Percentiles rank a stretch among this genome's conserved stretches.
Conservation (phyloP, 495 filamentous ascomycete species). For the Penicillium salamii region DNA sequence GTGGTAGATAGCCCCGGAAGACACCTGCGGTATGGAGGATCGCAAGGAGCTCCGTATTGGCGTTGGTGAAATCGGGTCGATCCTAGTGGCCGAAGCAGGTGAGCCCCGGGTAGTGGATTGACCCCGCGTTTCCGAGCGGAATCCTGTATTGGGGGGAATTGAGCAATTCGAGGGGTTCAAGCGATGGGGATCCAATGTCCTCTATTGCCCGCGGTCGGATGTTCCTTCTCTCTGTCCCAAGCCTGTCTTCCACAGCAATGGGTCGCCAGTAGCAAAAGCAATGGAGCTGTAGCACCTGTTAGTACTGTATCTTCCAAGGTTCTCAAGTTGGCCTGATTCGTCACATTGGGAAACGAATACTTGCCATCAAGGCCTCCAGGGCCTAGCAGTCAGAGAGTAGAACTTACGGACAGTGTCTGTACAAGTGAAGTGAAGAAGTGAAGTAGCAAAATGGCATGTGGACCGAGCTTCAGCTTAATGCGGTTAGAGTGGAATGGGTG, state of each 20-base stretch:
- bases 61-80: not conserved
- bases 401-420: too few species aligned
- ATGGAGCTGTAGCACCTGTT: constrained; percentile 13
- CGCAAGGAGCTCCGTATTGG: not conserved
- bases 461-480: constrained; percentile 26
- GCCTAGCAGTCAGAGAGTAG: too few species aligned
- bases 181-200: too few species aligned
- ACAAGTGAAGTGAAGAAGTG: constrained; percentile 6
- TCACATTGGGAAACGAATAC: too few species aligned
- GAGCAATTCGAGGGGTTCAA: not conserved
- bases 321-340: too few species aligned
- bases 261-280: constrained; percentile 1
- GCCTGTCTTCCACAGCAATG: constrained; percentile 4
- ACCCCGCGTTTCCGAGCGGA: constrained; percentile 8
- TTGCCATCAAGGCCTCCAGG: too few species aligned
- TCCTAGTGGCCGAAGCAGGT: not conserved
- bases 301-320: too few species aligned
- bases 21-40: not conserved
- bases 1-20: not conserved
- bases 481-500: constrained; percentile 27
- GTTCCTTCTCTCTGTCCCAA: too few species aligned
- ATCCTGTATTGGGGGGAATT: not conserved
- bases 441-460: constrained; percentile 20
- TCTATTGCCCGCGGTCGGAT: not conserved
- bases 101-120: not conserved